Evolutionary conservation across 345 rosid species (phyloP).

Genomic region (Citrus glauca): DNA sequence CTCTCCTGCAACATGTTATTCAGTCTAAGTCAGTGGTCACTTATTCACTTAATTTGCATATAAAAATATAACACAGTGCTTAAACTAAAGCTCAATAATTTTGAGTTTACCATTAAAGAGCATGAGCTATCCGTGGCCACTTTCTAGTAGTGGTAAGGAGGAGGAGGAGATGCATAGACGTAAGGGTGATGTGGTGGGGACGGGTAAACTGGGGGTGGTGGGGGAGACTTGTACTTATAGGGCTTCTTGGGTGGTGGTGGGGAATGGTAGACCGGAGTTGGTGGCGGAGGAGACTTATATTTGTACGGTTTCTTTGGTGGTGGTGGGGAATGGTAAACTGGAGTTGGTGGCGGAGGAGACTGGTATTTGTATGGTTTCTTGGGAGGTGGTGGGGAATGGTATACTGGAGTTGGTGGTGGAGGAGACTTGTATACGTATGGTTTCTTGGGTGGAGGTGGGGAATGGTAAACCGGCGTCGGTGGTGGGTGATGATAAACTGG

Average conservation of each 20-base stretch:
- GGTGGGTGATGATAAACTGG: background rate
- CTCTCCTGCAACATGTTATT: background rate
- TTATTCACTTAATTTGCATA: background rate
- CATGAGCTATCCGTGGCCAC: background rate
- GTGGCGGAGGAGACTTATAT: background rate
- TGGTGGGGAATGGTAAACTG: conserved; percentile 14
- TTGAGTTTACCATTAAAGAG: conserved; percentile 24
- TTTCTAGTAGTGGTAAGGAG: conserved; percentile 54
- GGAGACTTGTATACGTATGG: no score
- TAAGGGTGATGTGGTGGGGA: conserved; percentile 13
- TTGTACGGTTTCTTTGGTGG: background rate
- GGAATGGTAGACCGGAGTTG: background rate
- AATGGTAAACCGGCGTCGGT: background rate
- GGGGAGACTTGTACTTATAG: background rate
- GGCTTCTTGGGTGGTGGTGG: background rate
- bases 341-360: conserved; percentile 11
- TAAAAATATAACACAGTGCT: background rate
- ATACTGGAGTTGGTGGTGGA: background rate
- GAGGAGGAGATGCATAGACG: conserved; percentile 41
- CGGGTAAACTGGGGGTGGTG: background rate
- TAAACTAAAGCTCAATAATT: background rate
- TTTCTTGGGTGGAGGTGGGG: conserved; percentile 10
- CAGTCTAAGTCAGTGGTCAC: background rate
- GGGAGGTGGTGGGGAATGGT: background rate
- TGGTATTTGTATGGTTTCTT: conserved; percentile 5